phyloP scores from a whole-genome alignment of 2,329 filamentous ascomycete genomes.

The Chlorencoelia australis region DNA sequence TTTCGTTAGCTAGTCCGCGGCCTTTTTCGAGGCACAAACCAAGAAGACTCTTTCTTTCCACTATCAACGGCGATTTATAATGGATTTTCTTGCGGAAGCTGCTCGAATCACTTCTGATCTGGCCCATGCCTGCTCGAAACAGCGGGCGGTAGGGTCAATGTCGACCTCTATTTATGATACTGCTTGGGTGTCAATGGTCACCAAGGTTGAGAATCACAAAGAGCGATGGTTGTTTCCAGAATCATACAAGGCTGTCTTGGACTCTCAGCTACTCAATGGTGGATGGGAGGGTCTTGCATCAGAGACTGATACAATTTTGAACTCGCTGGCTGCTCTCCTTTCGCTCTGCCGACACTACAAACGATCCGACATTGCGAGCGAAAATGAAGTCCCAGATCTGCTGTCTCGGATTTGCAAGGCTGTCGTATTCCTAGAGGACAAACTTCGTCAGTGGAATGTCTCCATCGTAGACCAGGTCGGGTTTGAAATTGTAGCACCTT shows the following conservation, averaged over 20 bases:
- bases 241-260: background rate
- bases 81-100: no score
- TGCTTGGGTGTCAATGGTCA: slow-evolving; percentile 1
- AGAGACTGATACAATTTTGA: slow-evolving; percentile 4
- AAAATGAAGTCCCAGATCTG: background rate
- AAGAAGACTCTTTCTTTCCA: no score
- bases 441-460: slow-evolving; percentile 4
- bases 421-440: background rate
- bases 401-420: background rate
- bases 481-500: slow-evolving; percentile 4
- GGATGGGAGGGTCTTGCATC: background rate
- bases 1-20: no score
- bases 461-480: slow-evolving; percentile 2
- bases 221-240: background rate
- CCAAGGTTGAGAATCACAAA: background rate
- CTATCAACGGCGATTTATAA: no score
- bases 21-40: no score
- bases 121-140: no score
- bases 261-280: background rate
- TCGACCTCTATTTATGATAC: slow-evolving; percentile 2
- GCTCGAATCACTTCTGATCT: no score
- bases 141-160: no score
- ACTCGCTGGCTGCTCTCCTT: slow-evolving; percentile 1
- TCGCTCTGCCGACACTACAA: slow-evolving; percentile 1
- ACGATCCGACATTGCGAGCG: background rate